These are phyloP conservation scores for Alternaria sp. DNA, from an alignment of 2,329 filamentous ascomycete species.

Conservation along the genomic window DNA sequence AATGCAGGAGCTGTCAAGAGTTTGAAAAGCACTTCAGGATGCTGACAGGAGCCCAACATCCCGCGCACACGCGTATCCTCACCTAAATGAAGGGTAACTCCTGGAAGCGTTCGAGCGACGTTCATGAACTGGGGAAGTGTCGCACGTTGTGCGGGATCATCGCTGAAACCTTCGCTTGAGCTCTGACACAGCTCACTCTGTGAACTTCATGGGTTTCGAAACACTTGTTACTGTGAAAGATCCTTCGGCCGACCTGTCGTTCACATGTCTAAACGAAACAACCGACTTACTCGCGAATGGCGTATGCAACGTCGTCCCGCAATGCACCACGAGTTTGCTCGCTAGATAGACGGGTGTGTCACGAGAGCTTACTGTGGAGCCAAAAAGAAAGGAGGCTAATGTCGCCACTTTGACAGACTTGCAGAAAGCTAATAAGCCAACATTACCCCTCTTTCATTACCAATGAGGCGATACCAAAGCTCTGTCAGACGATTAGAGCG, in stretches of 20 bases:
- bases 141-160: slow-evolving; percentile 13
- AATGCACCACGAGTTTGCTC: slow-evolving; percentile 12
- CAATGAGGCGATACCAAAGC: slow-evolving; percentile 19
- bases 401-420: slow-evolving; percentile 32
- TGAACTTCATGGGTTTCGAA: slow-evolving; percentile 22
- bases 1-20: slow-evolving; percentile 16
- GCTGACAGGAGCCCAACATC: slow-evolving; percentile 18
- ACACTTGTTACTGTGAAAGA: slow-evolving; percentile 12
- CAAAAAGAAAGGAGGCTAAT: slow-evolving; percentile 33
- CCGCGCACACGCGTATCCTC: slow-evolving; percentile 3
- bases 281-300: slow-evolving; percentile 1
- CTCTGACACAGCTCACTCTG: slow-evolving; percentile 24
- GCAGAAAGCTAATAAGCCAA: slow-evolving; percentile 36
- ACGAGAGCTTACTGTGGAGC: slow-evolving; percentile 11
- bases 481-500: slow-evolving; percentile 15
- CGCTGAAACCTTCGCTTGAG: slow-evolving; percentile 23
- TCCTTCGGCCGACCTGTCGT: neutral
- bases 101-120: slow-evolving; percentile 16
- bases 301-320: slow-evolving; percentile 6
- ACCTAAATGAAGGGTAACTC: slow-evolving; percentile 11
- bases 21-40: slow-evolving; percentile 25
- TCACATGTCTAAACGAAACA: slow-evolving; percentile 18
- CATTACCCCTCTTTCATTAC: slow-evolving; percentile 33
- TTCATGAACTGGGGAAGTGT: slow-evolving; percentile 15
- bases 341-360: slow-evolving; percentile 9